Base-by-base conservation (phyloP, 495 filamentous ascomycete species). In the Penicillium cosmopolitanum region DNA sequence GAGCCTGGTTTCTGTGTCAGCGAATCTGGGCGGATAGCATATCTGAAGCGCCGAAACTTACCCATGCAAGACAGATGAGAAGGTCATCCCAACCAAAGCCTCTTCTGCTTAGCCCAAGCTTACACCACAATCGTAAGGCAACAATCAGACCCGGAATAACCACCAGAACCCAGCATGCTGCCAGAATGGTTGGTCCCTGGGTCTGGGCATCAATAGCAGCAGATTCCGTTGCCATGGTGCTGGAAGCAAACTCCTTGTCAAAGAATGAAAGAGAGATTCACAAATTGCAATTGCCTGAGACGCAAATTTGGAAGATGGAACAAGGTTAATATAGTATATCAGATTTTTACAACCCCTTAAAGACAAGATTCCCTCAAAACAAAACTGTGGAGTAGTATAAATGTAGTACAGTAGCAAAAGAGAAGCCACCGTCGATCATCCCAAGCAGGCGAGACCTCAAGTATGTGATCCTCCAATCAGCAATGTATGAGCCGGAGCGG, bases 171-270 rank as follows among this genome's bases (percentile, higher is more conserved):
- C 57, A 60, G 19, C 57, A 60, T 31, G 47, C 38, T 21, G 51
- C 57, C 5, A 60, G 34, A 50, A 60, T 60, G 18, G 50, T 60
- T 12, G 57, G 57, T n/a, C 57, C 57, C n/a, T 60, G 51, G 50
- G 54, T 46, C 51, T 64, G 57, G 19, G 18, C 53, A 10, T 50
- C 57, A 18, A 44, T 16, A 15, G 53, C 21, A 51, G 56, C 50
- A 38, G 56, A 47, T 16, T 53, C 40, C 13, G 16, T 38, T 23
- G 53, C 44, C 57, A 64, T 64, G 40, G 46, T 56, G 38, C 16
- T 52, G 52, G 7, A 51, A 35, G 7, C 15, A 33, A 40, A 13
- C 3, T 8, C 33, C 15, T 23, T 31, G 34, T 48, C 43, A 38
- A 28, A 48, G 43, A 50, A 28, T 16, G 25, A 36, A 42, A 44